Base-by-base conservation (phyloP, 176 grass and related monocot genomes). In the Eremochloa ophiuroides region DNA sequence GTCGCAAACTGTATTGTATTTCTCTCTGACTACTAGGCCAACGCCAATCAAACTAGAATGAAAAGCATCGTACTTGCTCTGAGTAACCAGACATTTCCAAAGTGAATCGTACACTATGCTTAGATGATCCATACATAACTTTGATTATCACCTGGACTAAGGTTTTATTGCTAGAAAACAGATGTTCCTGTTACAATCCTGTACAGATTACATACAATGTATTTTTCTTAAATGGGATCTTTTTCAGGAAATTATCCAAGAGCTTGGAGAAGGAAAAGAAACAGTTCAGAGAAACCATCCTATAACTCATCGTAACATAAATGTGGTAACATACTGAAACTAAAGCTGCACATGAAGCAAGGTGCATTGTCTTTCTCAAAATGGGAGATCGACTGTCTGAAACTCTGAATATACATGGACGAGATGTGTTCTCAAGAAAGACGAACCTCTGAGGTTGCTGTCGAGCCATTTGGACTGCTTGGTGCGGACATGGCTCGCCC, bases 381-480 rank as follows among this genome's bases (percentile, higher is more conserved):
- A n/a, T n/a, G n/a, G n/a, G n/a, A n/a, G n/a, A n/a, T n/a, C n/a
- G n/a, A 44, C 23, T 48, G 43, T 17, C 43, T 65, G 26, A 27
- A 46, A 27, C 17, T 25, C 6, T 78, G 60, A 13, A 80, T 67
- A 11, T 39, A 58, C 25, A 70, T 70, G 35, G 78, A 70, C 4
- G 28, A 27, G 42, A 65, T 46, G 8, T 2, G 28, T 38, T 3
- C 6, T 4, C 9, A 76, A 64, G 73, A 70, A 76, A 55, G 27
- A 38, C 69, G 3, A 46, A 97, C 94, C 94, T 87, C 88, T 88
- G 29, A 94, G 91, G 41, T 90, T 90, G 87, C 25, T 75, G 83
- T 97, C 91, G 9, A 97, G 94, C 94, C 94, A 97, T 97, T 94
- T 97, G 74, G 91, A 97, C 68, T 97, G 94, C 76, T 88, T 97